phyloP scores from a whole-genome alignment of 2,329 filamentous ascomycete species.

The Aspergillus versicolor region DNA sequence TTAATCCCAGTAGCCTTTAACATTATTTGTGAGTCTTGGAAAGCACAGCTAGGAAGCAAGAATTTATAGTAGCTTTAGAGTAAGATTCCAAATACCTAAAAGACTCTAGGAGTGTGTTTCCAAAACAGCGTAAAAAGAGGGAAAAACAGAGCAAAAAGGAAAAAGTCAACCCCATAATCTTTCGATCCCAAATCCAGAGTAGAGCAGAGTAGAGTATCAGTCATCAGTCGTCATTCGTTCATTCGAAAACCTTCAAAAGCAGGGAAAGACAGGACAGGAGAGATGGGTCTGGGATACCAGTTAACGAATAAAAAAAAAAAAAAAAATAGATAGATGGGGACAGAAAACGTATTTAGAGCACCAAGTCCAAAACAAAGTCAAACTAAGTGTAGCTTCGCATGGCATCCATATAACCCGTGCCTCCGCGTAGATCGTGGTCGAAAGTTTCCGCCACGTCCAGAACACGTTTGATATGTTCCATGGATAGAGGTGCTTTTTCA shows the following conservation, averaged over 20 bases:
- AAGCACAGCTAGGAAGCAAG: not conserved
- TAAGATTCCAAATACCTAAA: not conserved
- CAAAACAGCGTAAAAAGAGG: not conserved
- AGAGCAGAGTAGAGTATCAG: not conserved
- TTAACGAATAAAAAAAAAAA: not conserved
- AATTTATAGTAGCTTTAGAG: not conserved
- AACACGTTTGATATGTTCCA: conserved; percentile 78
- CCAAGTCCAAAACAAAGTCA: not conserved
- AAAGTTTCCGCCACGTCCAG: conserved; percentile 83
- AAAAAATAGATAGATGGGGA: not conserved
- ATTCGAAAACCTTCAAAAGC: not conserved
- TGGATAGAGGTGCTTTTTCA: conserved; percentile 67
- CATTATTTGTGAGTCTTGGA: not conserved
- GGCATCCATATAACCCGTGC: conserved; percentile 75
- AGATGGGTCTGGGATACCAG: not conserved
- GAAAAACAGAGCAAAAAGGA: not conserved
- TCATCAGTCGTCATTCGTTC: not conserved
- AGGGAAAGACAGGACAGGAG: not conserved
- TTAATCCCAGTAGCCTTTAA: not conserved
- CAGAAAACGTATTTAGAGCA: not conserved
- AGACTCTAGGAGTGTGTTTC: not conserved
- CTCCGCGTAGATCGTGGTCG: conserved; percentile 78
- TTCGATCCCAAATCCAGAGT: not conserved
- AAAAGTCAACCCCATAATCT: not conserved
- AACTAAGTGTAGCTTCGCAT: conserved; percentile 70